Evolutionary conservation across 306 rosid species (phyloP).

Genomic region (Cicer pinnatifidum): DNA sequence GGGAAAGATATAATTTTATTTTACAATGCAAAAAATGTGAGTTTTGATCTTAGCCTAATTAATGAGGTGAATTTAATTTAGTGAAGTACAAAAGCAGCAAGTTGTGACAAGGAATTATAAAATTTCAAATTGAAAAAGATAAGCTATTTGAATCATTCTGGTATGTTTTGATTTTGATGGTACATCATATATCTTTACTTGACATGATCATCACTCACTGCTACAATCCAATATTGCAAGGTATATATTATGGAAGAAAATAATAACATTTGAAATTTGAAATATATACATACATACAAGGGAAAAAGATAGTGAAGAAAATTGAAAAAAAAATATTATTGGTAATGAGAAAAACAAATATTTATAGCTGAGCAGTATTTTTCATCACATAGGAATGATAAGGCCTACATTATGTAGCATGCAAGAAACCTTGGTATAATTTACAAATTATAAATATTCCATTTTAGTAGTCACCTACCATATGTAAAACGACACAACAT

Average conservation of each 20-base stretch:
- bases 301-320: slow-evolving; percentile 20
- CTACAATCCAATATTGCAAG: too few relatives aligned
- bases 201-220: not conserved
- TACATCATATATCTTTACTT: not conserved
- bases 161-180: slow-evolving; percentile 20
- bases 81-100: slow-evolving; percentile 50
- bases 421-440: slow-evolving; percentile 59
- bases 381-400: slow-evolving; percentile 46
- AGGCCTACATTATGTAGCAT: slow-evolving; percentile 53
- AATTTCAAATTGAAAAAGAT: slow-evolving; percentile 48
- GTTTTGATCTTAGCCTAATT: slow-evolving; percentile 21
- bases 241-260: too few relatives aligned
- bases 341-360: slow-evolving; percentile 20
- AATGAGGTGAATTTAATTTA: slow-evolving; percentile 30
- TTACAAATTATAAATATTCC: not conserved
- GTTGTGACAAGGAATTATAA: slow-evolving; percentile 19
- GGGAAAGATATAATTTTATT: slow-evolving; percentile 4
- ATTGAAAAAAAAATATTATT: slow-evolving; percentile 24
- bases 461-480: slow-evolving; percentile 56
- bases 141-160: slow-evolving; percentile 45
- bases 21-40: slow-evolving; percentile 39
- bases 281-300: not conserved
- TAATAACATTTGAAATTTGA: slow-evolving; percentile 11
- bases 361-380: slow-evolving; percentile 54
- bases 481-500: slow-evolving; percentile 55